Evolutionary conservation across 2,329 filamentous ascomycete species (phyloP).

Genomic region (Fusarium sp.): DNA sequence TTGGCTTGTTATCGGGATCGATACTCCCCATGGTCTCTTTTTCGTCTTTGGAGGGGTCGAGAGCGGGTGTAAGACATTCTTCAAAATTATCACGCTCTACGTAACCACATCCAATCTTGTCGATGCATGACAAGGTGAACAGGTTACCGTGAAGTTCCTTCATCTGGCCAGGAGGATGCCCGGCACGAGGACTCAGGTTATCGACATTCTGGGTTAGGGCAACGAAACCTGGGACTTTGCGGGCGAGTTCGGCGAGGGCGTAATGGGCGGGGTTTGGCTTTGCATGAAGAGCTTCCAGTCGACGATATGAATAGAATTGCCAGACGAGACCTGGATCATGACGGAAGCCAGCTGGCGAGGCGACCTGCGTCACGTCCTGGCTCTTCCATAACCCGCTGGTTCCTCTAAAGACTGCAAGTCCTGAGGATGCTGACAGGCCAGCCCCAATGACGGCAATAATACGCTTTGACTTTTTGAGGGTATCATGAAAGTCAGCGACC

Average conservation of each 20-base stretch:
- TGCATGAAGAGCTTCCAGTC: not conserved
- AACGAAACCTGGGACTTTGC: not conserved
- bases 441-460: not conserved
- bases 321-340: not conserved
- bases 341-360: not conserved
- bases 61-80: not conserved
- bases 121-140: not conserved
- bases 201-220: conserved; percentile 1
- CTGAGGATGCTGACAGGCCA: not conserved
- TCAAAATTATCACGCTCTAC: not conserved
- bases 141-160: conserved; percentile 3
- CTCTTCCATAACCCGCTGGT: not conserved
- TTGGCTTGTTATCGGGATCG: not conserved
- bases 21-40: not conserved
- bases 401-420: not conserved
- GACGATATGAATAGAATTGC: not conserved
- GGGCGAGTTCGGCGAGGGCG: not conserved
- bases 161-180: not conserved
- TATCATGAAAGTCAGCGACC: not conserved
- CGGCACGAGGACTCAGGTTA: not conserved
- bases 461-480: not conserved
- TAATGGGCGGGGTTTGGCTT: not conserved
- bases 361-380: not conserved
- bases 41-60: not conserved
- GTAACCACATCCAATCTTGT: not conserved